Conservation (phyloP, 2,329 filamentous ascomycete species). For the Bertia moriformis region DNA sequence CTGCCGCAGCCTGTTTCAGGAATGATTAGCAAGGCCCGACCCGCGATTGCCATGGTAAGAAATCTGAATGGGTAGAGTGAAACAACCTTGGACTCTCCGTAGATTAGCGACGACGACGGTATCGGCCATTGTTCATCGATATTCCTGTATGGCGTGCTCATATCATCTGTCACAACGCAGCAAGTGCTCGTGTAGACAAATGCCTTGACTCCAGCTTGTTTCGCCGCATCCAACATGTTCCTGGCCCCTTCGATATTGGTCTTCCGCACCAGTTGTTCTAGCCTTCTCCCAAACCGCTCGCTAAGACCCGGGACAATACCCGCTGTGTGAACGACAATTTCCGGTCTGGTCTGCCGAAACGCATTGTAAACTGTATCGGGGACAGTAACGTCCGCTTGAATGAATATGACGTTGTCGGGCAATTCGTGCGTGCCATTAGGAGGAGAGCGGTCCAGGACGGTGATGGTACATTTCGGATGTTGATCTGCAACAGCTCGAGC, state of each 20-base stretch:
- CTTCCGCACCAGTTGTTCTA: constrained; percentile 23
- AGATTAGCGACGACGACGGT: constrained; percentile 19
- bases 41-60: background rate
- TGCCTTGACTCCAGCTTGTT: constrained; percentile 23
- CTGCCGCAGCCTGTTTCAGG: constrained; percentile 22
- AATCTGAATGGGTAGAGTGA: background rate
- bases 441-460: constrained; percentile 17
- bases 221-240: constrained; percentile 31
- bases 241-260: constrained; percentile 38
- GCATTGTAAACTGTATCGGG: constrained; percentile 10
- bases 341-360: constrained; percentile 23
- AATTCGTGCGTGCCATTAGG: constrained; percentile 12
- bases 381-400: constrained; percentile 17
- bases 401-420: constrained; percentile 9
- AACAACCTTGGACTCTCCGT: constrained; percentile 24
- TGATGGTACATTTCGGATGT: constrained; percentile 17
- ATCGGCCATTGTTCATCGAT: constrained; percentile 22
- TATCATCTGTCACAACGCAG: constrained; percentile 36
- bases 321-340: constrained; percentile 37
- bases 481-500: constrained; percentile 17
- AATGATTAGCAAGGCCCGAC: no score
- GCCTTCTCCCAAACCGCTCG: constrained; percentile 17
- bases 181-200: constrained; percentile 42
- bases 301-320: constrained; percentile 23
- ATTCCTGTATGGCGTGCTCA: constrained; percentile 16